A percentile compares a stretch with the other conserved stretches of the same genome.
Conservation (phyloP, 2,329 filamentous ascomycete species). For the Bipolaris cookei region DNA sequence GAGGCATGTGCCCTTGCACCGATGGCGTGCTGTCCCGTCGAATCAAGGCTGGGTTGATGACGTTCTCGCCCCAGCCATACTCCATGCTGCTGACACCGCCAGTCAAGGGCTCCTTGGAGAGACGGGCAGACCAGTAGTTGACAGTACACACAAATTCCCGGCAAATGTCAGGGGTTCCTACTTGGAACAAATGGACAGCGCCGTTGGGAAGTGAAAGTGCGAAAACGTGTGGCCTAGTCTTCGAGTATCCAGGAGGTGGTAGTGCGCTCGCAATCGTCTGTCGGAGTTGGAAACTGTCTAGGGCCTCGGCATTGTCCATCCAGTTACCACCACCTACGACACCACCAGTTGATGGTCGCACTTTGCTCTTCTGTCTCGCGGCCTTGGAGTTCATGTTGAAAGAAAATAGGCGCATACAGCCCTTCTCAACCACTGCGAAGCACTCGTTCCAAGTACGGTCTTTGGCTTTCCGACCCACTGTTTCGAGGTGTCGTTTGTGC, state of each 20-base stretch:
- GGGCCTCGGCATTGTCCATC: conserved; percentile 92
- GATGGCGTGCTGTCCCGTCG: conserved; percentile 47
- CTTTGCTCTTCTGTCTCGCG: conserved; percentile 69
- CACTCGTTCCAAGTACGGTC: conserved; percentile 94
- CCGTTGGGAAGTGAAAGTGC: conserved; percentile 89
- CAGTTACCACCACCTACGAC: conserved; percentile 95
- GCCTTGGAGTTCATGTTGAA: conserved; percentile 82
- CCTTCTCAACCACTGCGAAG: conserved; percentile 95
- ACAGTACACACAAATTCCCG: conserved; percentile 92
- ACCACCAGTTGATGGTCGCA: conserved; percentile 62
- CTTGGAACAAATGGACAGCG: conserved; percentile 97
- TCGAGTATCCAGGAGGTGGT: conserved; percentile 90
- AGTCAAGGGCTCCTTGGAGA: conserved; percentile 90
- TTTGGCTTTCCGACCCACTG: conserved; percentile 87
- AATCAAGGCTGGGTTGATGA: conserved; percentile 67
- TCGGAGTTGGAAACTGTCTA: conserved; percentile 85
- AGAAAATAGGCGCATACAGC: conserved; percentile 91
- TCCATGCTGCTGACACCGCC: conserved; percentile 97
- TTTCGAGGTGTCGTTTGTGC: conserved; percentile 95
- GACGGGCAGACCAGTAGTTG: conserved; percentile 96
- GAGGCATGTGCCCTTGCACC: conserved; percentile 46
- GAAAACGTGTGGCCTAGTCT: conserved; percentile 89
- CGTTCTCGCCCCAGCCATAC: conserved; percentile 90
- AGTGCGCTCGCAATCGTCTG: conserved; percentile 91
- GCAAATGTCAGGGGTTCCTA: conserved; percentile 91